Evolutionary conservation across 495 filamentous ascomycete genomes (phyloP).

Genomic region (Daldinia grandis): DNA sequence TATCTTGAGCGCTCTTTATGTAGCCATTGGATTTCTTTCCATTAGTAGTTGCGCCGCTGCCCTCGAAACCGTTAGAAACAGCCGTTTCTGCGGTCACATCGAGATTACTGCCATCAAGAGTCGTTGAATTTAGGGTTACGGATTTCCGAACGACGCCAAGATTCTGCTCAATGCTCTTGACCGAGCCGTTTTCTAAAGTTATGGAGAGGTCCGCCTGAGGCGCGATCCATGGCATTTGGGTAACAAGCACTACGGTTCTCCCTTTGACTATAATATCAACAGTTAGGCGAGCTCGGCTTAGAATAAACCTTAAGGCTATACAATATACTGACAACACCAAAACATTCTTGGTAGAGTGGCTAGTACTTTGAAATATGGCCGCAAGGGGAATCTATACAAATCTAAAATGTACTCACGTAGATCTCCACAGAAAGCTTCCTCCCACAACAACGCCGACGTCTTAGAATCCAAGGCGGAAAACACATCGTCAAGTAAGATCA

Average conservation of each 20-base stretch:
- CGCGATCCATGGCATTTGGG: constrained; percentile 55
- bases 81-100: constrained; percentile 37
- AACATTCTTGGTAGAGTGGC: neutral
- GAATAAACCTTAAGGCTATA: neutral
- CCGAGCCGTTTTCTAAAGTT: constrained; percentile 51
- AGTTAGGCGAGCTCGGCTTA: neutral
- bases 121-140: constrained; percentile 35
- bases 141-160: constrained; percentile 47
- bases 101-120: constrained; percentile 34
- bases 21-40: constrained; percentile 28
- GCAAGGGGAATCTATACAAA: constrained; percentile 19
- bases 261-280: constrained; percentile 31
- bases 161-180: constrained; percentile 49
- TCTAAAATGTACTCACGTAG: constrained; percentile 44
- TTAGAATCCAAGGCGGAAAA: constrained; percentile 68
- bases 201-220: constrained; percentile 57
- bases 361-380: neutral
- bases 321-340: neutral
- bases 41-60: constrained; percentile 24
- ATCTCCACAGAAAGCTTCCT: constrained; percentile 62
- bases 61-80: constrained; percentile 22
- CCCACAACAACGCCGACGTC: constrained; percentile 58
- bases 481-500: constrained; percentile 75
- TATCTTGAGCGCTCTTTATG: constrained; percentile 35
- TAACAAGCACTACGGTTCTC: constrained; percentile 50